A percentile compares a stretch with the other conserved stretches of the same genome.
Evolutionary conservation across 2,329 filamentous ascomycete genomes (phyloP).

Genomic region (Sodiomyces alkalinus): DNA sequence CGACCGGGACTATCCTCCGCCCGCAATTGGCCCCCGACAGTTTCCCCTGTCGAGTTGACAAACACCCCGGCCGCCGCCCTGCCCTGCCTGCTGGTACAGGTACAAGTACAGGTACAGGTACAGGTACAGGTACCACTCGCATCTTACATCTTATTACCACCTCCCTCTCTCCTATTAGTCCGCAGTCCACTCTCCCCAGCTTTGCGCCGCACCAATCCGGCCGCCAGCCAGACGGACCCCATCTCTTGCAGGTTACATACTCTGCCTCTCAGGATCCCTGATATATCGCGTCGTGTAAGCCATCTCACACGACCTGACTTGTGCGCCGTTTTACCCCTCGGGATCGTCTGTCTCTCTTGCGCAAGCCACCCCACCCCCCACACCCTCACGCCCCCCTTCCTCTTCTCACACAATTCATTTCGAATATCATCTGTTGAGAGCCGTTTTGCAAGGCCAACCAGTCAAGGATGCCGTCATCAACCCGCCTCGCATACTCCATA

Average conservation of each 20-base stretch:
- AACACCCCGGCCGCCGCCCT: conserved; percentile 2
- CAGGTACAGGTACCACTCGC: too few species aligned
- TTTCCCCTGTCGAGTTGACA: conserved; percentile 1
- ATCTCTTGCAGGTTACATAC: conserved; percentile 5
- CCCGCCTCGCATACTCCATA: conserved; percentile 7
- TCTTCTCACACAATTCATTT: too few species aligned
- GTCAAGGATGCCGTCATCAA: conserved; percentile 9
- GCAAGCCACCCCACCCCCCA: conserved; percentile 5
- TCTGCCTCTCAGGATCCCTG: conserved; percentile 4
- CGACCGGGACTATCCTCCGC: conserved; percentile 4
- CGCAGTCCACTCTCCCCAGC: conserved; percentile 5
- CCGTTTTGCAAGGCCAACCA: conserved; percentile 9
- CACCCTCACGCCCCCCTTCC: too few species aligned
- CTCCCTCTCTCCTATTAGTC: conserved; percentile 2
- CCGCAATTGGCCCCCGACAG: conserved; percentile 6
- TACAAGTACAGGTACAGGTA: too few species aligned
- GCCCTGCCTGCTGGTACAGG: conserved; percentile 5
- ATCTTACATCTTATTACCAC: conserved; percentile 2
- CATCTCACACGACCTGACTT: conserved; percentile 4
- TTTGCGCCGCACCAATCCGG: conserved; percentile 1
- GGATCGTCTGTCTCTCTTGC: too few species aligned
- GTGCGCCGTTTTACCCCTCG: conserved; percentile 3
- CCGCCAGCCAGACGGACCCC: conserved; percentile 4
- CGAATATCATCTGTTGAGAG: conserved; percentile 7
- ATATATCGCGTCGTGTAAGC: conserved; percentile 5